These are phyloP conservation scores for Ceratocystis eucalypticola DNA, from an alignment of 2,329 filamentous ascomycete genomes.

Conservation along the genomic window DNA sequence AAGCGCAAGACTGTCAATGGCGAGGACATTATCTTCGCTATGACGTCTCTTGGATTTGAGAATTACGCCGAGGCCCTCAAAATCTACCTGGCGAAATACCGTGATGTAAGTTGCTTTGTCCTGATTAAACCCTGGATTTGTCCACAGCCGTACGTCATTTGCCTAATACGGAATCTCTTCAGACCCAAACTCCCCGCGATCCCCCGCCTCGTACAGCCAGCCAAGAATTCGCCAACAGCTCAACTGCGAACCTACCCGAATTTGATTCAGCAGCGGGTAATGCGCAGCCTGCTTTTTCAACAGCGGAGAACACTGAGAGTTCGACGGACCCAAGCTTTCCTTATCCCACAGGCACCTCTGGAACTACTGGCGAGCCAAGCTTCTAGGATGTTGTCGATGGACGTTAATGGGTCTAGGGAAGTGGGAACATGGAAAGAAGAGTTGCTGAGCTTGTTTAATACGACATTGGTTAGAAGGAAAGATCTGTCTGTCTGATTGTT, in stretches of 20 bases:
- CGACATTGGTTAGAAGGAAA: not conserved
- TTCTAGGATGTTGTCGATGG: not conserved
- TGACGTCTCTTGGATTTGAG: constrained; percentile 97
- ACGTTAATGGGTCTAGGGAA: not conserved
- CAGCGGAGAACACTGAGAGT: not conserved
- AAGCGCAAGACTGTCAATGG: constrained; percentile 99
- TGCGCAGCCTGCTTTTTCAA: constrained; percentile 25
- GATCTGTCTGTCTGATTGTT: not conserved
- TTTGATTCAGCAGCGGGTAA: constrained; percentile 21
- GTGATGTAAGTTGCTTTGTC: constrained; percentile 59
- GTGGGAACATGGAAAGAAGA: not conserved
- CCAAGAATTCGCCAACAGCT: constrained; percentile 11
- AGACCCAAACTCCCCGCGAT: constrained; percentile 16
- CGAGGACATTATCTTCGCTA: constrained; percentile 95
- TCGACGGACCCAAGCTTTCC: constrained; percentile 4
- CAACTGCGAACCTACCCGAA: constrained; percentile 26
- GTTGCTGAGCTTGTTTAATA: not conserved
- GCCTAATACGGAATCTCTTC: not conserved
- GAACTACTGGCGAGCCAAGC: not conserved
- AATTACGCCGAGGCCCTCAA: constrained; percentile 97
- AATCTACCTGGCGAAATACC: constrained; percentile 94
- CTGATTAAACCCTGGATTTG: not conserved
- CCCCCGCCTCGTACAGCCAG: constrained; percentile 7
- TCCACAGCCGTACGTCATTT: not conserved
- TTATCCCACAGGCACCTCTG: not conserved